Conservation (phyloP, 208 protist genomes). For the Crithidia acanthocephali region DNA sequence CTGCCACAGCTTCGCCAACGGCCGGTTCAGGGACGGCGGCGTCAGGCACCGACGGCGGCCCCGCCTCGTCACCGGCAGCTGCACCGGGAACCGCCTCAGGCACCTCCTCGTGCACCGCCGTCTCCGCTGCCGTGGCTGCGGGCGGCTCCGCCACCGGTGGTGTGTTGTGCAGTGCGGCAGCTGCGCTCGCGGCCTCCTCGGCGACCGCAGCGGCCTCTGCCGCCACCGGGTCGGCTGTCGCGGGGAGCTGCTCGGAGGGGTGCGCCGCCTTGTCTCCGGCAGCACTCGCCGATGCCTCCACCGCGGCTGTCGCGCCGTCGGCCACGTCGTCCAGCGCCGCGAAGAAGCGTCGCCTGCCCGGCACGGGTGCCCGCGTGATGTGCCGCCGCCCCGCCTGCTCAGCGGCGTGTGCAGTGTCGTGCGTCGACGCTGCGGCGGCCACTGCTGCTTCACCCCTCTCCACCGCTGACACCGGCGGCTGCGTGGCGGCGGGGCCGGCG, state of each 20-base stretch:
- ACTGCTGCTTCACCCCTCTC: background rate
- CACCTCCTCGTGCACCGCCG: background rate
- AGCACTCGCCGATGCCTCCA: background rate
- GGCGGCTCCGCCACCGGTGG: background rate
- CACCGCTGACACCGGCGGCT: background rate
- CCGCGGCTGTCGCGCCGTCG: background rate
- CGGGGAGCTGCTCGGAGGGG: no score
- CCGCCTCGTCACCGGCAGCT: background rate
- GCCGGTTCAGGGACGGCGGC: background rate
- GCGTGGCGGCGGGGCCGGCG: background rate
- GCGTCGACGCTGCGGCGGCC: background rate
- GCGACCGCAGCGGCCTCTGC: no score
- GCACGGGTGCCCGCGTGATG: conserved; percentile 3
- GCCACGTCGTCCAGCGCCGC: background rate
- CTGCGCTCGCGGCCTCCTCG: background rate
- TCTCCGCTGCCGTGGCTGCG: background rate
- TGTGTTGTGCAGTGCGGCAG: background rate
- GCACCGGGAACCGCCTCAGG: background rate
- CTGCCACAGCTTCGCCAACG: background rate
- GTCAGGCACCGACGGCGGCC: background rate
- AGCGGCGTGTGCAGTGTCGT: background rate
- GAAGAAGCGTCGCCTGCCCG: conserved; percentile 10
- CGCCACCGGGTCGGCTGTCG: no score
- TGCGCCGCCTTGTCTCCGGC: no score
- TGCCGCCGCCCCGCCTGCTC: conserved; percentile 3